These are phyloP conservation scores for Tillandsia leiboldiana DNA, from an alignment of 176 grass and related monocot genomes.

Conservation along the genomic window DNA sequence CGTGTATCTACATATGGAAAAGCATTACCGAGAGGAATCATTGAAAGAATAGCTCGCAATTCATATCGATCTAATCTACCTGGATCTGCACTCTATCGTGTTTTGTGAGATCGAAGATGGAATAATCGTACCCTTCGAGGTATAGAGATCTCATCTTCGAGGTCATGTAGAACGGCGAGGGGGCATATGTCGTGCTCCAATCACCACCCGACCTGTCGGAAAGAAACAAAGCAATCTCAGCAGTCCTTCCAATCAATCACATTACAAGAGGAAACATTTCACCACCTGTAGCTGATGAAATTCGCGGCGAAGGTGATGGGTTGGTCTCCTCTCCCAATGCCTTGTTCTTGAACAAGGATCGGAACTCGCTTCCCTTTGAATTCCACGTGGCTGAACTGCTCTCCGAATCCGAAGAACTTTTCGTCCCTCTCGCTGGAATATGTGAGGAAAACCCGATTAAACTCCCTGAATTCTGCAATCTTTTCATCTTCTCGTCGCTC, in stretches of 20 bases:
- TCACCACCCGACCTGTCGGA: constrained; percentile 67
- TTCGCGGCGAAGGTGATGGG: constrained; percentile 91
- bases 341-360: constrained; percentile 90
- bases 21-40: not conserved
- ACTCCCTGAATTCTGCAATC: constrained; percentile 18
- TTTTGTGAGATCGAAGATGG: constrained; percentile 82
- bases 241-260: not conserved
- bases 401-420: constrained; percentile 79
- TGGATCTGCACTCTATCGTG: constrained; percentile 82
- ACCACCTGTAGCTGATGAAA: constrained; percentile 76
- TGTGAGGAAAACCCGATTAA: constrained; percentile 67
- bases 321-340: constrained; percentile 90
- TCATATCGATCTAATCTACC: constrained; percentile 25
- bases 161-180: constrained; percentile 94
- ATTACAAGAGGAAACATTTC: not conserved
- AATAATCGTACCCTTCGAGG: constrained; percentile 84
- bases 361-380: constrained; percentile 79
- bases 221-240: constrained; percentile 6
- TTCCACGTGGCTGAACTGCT: constrained; percentile 87
- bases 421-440: constrained; percentile 56
- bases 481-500: not conserved
- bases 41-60: too few species aligned
- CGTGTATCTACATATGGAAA: constrained; percentile 35
- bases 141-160: constrained; percentile 86
- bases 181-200: constrained; percentile 86